phyloP scores from a whole-genome alignment of 352 stramenopile species.

The Thraustotheca clavata region DNA sequence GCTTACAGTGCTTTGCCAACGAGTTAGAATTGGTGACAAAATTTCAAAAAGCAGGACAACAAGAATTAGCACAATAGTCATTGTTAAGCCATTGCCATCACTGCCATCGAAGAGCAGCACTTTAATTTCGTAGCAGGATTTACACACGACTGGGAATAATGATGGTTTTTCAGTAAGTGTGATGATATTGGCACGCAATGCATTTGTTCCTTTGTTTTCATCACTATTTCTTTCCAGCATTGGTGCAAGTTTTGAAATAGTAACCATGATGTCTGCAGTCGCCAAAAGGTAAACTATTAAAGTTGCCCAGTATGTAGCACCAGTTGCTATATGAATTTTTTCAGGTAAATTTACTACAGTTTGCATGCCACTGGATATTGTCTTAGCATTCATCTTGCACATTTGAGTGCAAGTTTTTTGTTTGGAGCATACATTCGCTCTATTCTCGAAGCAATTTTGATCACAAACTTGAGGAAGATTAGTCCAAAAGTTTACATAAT shows the following conservation, averaged over 20 bases:
- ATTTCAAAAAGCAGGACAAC: background rate
- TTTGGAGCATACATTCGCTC: background rate
- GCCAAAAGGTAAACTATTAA: constrained; percentile 5
- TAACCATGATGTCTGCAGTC: background rate
- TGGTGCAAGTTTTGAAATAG: background rate
- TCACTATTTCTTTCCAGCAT: background rate
- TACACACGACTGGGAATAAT: background rate
- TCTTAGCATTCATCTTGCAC: background rate
- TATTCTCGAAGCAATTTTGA: background rate
- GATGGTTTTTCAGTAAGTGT: background rate
- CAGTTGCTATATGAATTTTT: background rate
- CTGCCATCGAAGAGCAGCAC: constrained; percentile 1
- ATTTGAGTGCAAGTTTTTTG: background rate
- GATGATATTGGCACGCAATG: background rate
- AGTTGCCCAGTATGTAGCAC: constrained; percentile 14
- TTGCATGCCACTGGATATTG: too few relatives aligned
- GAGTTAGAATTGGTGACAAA: background rate
- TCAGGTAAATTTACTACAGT: background rate
- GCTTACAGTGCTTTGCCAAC: too few relatives aligned
- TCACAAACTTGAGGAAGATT: background rate
- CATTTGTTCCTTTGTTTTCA: constrained; percentile 9
- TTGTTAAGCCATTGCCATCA: constrained; percentile 8
- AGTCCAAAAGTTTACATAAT: background rate
- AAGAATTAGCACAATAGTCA: constrained; percentile 5
- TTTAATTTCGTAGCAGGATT: constrained; percentile 11